phyloP scores from a whole-genome alignment of 805 yeast species.

The Yamadazyma nakazawae region DNA sequence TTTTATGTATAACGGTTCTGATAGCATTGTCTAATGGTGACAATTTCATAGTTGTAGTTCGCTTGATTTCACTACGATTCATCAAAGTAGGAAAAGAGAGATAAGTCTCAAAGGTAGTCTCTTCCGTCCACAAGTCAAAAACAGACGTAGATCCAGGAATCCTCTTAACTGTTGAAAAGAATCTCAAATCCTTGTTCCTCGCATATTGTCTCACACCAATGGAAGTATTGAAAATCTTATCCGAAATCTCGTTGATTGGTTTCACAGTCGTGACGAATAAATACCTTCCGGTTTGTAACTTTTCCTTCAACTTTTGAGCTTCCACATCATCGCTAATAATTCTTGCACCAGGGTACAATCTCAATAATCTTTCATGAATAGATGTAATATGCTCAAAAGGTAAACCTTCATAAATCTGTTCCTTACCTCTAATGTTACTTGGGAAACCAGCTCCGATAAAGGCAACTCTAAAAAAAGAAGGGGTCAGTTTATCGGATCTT shows the following conservation, averaged over 20 bases:
- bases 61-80: slow-evolving; percentile 73
- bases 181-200: slow-evolving; percentile 67
- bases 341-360: slow-evolving; percentile 78
- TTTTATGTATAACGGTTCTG: slow-evolving; percentile 61
- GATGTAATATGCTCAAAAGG: slow-evolving; percentile 86
- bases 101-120: slow-evolving; percentile 70
- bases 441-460: slow-evolving; percentile 88
- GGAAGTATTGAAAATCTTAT: slow-evolving; percentile 43
- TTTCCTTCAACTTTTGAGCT: slow-evolving; percentile 47
- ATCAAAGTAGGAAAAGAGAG: slow-evolving; percentile 83
- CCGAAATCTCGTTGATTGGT: slow-evolving; percentile 57
- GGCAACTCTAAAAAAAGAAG: slow-evolving; percentile 75
- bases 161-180: slow-evolving; percentile 66
- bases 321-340: slow-evolving; percentile 59
- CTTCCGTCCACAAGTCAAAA: slow-evolving; percentile 84
- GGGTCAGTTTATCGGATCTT: slow-evolving; percentile 65
- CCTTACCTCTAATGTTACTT: slow-evolving; percentile 64
- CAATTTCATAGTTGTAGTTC: slow-evolving; percentile 46
- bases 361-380: slow-evolving; percentile 70
- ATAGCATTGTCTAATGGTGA: slow-evolving; percentile 88
- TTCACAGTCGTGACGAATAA: slow-evolving; percentile 69
- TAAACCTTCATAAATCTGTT: slow-evolving; percentile 79
- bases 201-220: slow-evolving; percentile 71
- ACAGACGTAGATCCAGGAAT: slow-evolving; percentile 71
- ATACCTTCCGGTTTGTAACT: slow-evolving; percentile 66